Base-by-base conservation (phyloP, 164 flowering plant genomes). In the Tetrastigma voinierianum region DNA sequence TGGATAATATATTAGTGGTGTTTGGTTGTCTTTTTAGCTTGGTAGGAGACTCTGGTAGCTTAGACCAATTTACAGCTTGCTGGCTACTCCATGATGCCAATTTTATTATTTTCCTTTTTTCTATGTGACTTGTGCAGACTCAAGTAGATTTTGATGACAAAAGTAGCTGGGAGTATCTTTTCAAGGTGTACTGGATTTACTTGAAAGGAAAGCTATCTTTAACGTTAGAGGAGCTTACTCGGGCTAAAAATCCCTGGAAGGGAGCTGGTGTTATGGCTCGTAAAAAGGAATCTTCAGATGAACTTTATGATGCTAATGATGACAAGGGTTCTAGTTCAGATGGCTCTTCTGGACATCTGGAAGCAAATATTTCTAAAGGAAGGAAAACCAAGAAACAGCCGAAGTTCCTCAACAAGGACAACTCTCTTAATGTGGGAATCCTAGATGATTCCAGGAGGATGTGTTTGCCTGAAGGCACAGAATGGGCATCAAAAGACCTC, bases 401-500 rank as follows among this genome's bases (percentile, higher is more conserved):
- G 23, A 84, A 75, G 56, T 17, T 72, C 53, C 60, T 74, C 44
- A 70, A 59, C 54, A 78, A 81, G 45, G 74, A 57, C 9, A 66
- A 40, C 59, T 67, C 72, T 53, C 49, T 69, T 12, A 58, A 46
- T 77, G 68, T 47, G 47, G 74, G 62, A 49, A 51, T 18, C 16
- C 61, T 51, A 46, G 71, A 64, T 64, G 67, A 20, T 63, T 64
- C 23, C 25, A 78, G 46, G 64, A 73, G 44, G 54, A 10, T 10
- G 23, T 66, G 78, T 70, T 47, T 57, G 25, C 66, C 74, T 64
- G 78, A 60, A 45, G 68, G 67, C 62, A 61, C 75, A 53, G 80
- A 80, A 52, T 93, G 93, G 98, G 98, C 97, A 70, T 84, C 98
- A 63, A 85, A 87, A 51, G 97, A 88, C 75, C 92, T 96, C 46